Percentiles rank a stretch among this genome's conserved stretches.
Evolutionary conservation across 345 rosid species (phyloP).

Genomic region (Citrus reticulata): DNA sequence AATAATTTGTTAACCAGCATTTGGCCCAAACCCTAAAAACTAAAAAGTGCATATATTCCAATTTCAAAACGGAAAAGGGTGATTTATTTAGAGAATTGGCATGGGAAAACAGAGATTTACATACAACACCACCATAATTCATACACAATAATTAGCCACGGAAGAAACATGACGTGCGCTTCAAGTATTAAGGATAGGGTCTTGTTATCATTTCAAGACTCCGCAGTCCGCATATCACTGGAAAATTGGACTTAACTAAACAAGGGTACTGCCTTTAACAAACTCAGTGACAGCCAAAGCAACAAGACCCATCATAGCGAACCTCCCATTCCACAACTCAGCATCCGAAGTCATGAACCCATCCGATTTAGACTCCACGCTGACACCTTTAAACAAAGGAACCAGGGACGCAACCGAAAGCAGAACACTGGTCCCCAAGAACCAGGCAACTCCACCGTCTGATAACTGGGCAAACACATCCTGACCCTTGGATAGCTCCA

Average conservation of each 20-base stretch:
- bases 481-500: slow-evolving; percentile 66
- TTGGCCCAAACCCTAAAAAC: no score
- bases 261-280: slow-evolving; percentile 61
- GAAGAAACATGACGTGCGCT: no score
- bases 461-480: slow-evolving; percentile 61
- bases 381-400: slow-evolving; percentile 57
- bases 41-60: no score
- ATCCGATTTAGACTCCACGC: slow-evolving; percentile 44
- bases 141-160: no score
- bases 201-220: not conserved
- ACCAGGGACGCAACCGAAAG: slow-evolving; percentile 67
- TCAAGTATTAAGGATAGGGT: no score
- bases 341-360: slow-evolving; percentile 86
- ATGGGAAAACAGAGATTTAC: no score
- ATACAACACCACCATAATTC: no score
- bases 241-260: slow-evolving; percentile 14
- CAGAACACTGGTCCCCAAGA: slow-evolving; percentile 49
- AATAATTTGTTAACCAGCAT: no score
- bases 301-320: slow-evolving; percentile 82
- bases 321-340: slow-evolving; percentile 81
- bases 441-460: slow-evolving; percentile 62
- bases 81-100: no score
- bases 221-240: not conserved
- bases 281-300: slow-evolving; percentile 77
- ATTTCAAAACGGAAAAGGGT: no score